These are phyloP conservation scores for Apophysomyces ossiformis DNA, from an alignment of 371 early-diverging fungal species.

Conservation along the genomic window DNA sequence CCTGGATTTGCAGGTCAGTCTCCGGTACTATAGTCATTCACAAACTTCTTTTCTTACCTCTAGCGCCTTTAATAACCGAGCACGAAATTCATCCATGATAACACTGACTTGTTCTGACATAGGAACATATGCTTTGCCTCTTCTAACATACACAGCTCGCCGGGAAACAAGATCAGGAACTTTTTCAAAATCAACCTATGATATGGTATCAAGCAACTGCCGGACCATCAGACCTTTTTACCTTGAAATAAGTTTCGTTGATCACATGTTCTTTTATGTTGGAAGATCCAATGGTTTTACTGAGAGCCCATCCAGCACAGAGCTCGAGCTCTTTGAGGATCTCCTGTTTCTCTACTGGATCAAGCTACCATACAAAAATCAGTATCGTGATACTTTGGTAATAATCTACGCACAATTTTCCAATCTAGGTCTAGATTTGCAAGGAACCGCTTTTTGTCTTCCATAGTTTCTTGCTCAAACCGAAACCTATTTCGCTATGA, in stretches of 20 bases:
- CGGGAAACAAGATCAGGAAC: slow-evolving; percentile 78
- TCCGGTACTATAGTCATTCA: too few relatives aligned
- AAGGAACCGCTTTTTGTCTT: slow-evolving; percentile 66
- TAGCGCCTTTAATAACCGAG: slow-evolving; percentile 59
- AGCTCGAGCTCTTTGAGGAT: slow-evolving; percentile 38
- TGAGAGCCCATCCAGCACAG: slow-evolving; percentile 17
- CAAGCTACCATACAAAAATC: slow-evolving; percentile 13
- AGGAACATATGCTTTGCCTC: slow-evolving; percentile 89
- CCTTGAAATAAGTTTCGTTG: slow-evolving; percentile 59
- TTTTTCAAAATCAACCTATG: slow-evolving; percentile 84
- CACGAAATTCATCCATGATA: slow-evolving; percentile 79
- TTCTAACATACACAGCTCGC: slow-evolving; percentile 73
- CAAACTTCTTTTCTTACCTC: slow-evolving; percentile 41
- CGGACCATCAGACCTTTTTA: slow-evolving; percentile 15
- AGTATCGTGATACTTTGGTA: not conserved
- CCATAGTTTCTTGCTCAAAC: slow-evolving; percentile 57
- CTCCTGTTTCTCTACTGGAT: slow-evolving; percentile 22
- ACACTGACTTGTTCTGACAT: slow-evolving; percentile 73
- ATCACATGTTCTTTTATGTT: slow-evolving; percentile 28
- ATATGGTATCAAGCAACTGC: slow-evolving; percentile 14
- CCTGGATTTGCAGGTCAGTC: slow-evolving; percentile 25
- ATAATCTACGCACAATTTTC: slow-evolving; percentile 49
- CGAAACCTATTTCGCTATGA: slow-evolving; percentile 42
- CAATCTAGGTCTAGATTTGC: slow-evolving; percentile 55
- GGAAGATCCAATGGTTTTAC: slow-evolving; percentile 11